Base-by-base conservation (phyloP, 108 stramenopile genomes). In the Cyclotella atomus region DNA sequence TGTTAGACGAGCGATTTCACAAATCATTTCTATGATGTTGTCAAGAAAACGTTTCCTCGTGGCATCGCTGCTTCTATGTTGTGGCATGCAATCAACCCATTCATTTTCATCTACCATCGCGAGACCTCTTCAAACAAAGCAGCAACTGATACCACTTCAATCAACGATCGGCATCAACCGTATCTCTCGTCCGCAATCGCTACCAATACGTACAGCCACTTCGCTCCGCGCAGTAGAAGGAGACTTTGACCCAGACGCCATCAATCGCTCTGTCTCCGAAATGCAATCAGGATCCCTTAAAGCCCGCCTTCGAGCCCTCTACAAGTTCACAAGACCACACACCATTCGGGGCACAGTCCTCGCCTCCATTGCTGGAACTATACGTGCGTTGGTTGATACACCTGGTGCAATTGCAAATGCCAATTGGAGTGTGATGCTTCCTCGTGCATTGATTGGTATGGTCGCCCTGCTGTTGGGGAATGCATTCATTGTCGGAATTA, bases 401-500 rank as follows among this genome's bases (percentile, higher is more conserved):
- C 90, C 82, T 28, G 92, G 85, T 27, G 73, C 85, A 4, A 86
- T 94, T 53, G 76, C 87, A 23, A 71, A 67, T 59, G 89, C 83
- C 41, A 36, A 90, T 27, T 95, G 94, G 89, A 68, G 76, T 3
- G 19, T 35, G 2, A 77, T 97, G 83, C 56, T 98, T 6, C 96
- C 96, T 2, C 72, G 92, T 46, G 97, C 97, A 12, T 33, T 86
- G 12, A 65, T 94, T 29, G 97, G 97, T 15, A 89, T 97, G 90
- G 21, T 95, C 19, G 94, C 97, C 27, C 71, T 98, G 32, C 81
- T 98, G 23, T 64, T 94, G 59, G 97, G 97, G 52, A 98, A 98
- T 85, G 95, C 94, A 5, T 98, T 94, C 52, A 98, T 98, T 77
- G 97, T 98, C 30, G 97, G 97, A 21, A 98, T 98, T 59, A 98